Evolutionary conservation across 2,329 filamentous ascomycete genomes (phyloP), one percentile per base, ranked within the genome.

Genomic region (Fusarium setosum): DNA sequence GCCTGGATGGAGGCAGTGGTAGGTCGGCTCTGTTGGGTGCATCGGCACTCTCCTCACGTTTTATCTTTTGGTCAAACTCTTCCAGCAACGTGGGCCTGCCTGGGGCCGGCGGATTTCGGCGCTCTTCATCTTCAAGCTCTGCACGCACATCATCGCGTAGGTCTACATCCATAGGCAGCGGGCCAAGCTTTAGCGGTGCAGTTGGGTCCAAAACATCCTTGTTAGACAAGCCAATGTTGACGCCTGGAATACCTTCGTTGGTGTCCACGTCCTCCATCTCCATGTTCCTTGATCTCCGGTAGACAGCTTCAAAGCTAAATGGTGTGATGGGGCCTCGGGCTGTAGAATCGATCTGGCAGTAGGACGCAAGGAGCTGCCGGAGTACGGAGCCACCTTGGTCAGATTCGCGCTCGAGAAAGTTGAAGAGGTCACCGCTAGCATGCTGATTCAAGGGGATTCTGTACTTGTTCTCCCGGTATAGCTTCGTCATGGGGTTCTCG

Each of bases 381-480:
- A 98, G 88, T 13, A 95, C 88, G 7, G 88, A 87, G 15, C 94
- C 95, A 11, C 94, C 94, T 51, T 91, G 88, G 49, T 92, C 91
- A 13, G 90, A 87, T 65, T 97, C 94, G n/a, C 90, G 89, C 76
- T 98, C 94, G 1, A 99, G 83, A 70, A 95, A 97, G 70, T 94
- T 92, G 73, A 97, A 91, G 9, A 98, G 85, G 61, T 92, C 92
- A 57, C 89, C 90, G 58, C 92, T 94, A 1, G 94, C 90, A 69
- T 94, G 91, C 57, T 91, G 90, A 71, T 94, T 97, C n/a, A 99
- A 82, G 1, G 93, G 93, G 32, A 99, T 85, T 12, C 93, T 88
- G 75, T 98, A 99, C 76, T 93, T 96, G 82, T 94, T 95, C 56
- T 89, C 87, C 37, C 88, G 87, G 77, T 97, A 99, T 4, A 96